Percentiles rank a stretch among this genome's conserved stretches.
Evolutionary conservation across 2,329 filamentous ascomycete species (phyloP).

Genomic region (Scedosporium apiospermum): DNA sequence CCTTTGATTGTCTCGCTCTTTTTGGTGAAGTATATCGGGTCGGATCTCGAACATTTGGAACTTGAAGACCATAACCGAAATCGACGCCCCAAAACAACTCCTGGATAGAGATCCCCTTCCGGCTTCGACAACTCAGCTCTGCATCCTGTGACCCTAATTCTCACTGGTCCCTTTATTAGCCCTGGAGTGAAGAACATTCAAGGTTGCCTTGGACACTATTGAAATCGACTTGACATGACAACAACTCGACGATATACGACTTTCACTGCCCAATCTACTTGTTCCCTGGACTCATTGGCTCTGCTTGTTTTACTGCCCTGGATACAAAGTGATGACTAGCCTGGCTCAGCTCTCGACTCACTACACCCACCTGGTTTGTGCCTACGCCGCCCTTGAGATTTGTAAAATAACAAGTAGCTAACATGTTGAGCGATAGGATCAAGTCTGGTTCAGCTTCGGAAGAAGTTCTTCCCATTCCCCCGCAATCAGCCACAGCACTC

Average conservation of each 20-base stretch:
- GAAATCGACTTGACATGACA: too few species aligned
- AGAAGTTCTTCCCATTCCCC: constrained; percentile 16
- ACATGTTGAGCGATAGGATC: constrained; percentile 30
- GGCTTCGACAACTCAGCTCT: not conserved
- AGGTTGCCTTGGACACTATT: too few species aligned
- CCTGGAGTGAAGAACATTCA: too few species aligned
- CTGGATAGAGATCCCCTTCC: too few species aligned
- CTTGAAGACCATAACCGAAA: too few species aligned
- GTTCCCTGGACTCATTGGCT: not conserved
- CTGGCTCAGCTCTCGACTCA: not conserved
- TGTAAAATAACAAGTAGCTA: constrained; percentile 12
- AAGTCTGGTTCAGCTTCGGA: constrained; percentile 45
- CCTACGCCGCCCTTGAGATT: constrained; percentile 15
- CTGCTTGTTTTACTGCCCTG: not conserved
- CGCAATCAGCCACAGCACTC: constrained; percentile 9
- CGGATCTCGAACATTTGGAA: not conserved
- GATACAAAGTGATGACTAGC: not conserved
- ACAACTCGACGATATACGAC: too few species aligned
- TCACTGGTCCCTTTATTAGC: not conserved
- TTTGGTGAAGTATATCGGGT: not conserved
- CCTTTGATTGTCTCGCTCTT: not conserved
- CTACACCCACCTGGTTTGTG: constrained; percentile 12
- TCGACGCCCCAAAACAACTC: not conserved
- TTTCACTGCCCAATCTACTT: not conserved
- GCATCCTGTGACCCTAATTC: not conserved